Evolutionary conservation across 441 rosid genomes (phyloP), one percentile per base, ranked within the genome.

Genomic region (Capsella rubella): DNA sequence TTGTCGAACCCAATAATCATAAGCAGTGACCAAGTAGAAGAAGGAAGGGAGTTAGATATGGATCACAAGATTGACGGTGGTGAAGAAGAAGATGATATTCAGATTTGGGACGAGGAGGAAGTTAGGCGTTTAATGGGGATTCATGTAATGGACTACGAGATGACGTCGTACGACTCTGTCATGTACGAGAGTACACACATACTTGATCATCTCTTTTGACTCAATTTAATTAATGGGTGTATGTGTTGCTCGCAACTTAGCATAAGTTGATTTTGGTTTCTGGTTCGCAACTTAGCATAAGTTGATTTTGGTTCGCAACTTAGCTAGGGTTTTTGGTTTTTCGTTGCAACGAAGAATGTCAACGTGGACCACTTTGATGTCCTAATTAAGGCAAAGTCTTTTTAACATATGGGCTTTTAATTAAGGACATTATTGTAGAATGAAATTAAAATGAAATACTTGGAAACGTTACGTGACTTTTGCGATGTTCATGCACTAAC

Each of bases 131-230:
- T 14, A 12, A 39, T 69, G 74, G 74, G 28, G 45, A 52, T 21
- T 53, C 64, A 52, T 49, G 25, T 6, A 4, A 62, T 70, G 72
- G 67, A 64, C 9, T 64, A 21, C 34, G 67, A 64, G 40, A 70
- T 58, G 50, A 56, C 75, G 25, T 52, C 71, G 45, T 74, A 47
- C 16, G 67, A 56, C 15, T 37, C 45, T 73, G 32, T 27, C 31
- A 10, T 73, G 29, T 45, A 28, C n/a, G 76, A 49, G 69, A 25
- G 35, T 50, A 58, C 18, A 51, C 47, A 40, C 63, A 5, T 50
- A 42, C 54, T 21, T 53, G 64, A 68, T 69, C 29, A 62, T 64
- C 65, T 59, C 56, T 53, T 74, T 28, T 60, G 63, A 74, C 49
- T 51, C 39, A 6, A 34, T 40, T 7, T 12, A 9, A 60, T 7